Evolutionary conservation across 2,329 filamentous ascomycete species (phyloP), one percentile per base, ranked within the genome.

Genomic region (Zymoseptoria passerinii): DNA sequence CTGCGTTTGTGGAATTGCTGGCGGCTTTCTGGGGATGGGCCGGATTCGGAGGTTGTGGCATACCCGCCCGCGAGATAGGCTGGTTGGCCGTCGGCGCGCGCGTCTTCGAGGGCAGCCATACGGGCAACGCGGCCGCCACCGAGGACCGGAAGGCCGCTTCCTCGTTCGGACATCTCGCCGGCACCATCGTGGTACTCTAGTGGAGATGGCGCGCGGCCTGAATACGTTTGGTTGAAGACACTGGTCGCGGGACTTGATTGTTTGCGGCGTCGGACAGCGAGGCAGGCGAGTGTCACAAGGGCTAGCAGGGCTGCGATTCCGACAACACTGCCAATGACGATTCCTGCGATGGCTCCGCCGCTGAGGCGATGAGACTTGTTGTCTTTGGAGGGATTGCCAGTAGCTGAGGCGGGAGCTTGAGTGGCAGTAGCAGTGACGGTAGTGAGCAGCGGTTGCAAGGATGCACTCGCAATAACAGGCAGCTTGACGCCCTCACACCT

Each of bases 61-160:
- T 44, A 44, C 5, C 35, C 35, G n/a, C 13, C 13, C 13, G 35
- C 35, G 35, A 44, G 35, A 16, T 44, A 44, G 16, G 16, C 35
- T 44, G 35, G 35, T 7, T 13, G 35, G 35, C 35, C 35, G n/a
- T 44, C 35, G 35, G 35, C 35, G 35, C 35, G 35, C 5, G 87
- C 83, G 4, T 85, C 87, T 75, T 96, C 92, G 55, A 99, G 75
- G 35, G 94, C 94, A 48, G 92, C 92, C 94, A 99, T 97, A 57
- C 94, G 86, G 48, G 94, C 90, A 59, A 99, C 94, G 61, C 94
- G 87, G 28, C 90, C 91, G 50, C 91, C 92, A 5, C 91, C 89
- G 9, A 95, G 80, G 16, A 91, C 82, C 66, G 90, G 87, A 63
- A 89, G 88, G 48, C 83, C 86, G 1, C 69, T 69, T 9, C 71